A percentile compares a stretch with the other conserved stretches of the same genome.
These are phyloP conservation scores for Colletotrichum agaves DNA, from an alignment of 2,329 filamentous ascomycete genomes.

Conservation along the genomic window DNA sequence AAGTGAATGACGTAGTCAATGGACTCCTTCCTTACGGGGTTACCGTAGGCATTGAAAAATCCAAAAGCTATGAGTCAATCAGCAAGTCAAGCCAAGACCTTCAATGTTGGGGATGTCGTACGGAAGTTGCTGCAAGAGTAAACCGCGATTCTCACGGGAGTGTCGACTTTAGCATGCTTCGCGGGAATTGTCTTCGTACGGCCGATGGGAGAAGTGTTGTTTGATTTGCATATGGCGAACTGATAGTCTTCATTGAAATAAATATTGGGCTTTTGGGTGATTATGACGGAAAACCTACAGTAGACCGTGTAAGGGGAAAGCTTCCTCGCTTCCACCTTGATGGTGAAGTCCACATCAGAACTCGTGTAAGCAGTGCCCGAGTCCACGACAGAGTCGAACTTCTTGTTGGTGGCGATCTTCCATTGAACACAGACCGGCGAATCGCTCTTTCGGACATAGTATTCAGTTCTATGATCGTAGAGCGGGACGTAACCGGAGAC, in stretches of 20 bases:
- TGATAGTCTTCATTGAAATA: slow-evolving; percentile 59
- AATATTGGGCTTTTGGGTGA: not conserved
- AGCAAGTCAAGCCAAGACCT: not conserved
- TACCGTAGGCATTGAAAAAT: slow-evolving; percentile 71
- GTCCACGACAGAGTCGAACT: slow-evolving; percentile 56
- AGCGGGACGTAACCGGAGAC: slow-evolving; percentile 55
- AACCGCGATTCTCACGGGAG: slow-evolving; percentile 69
- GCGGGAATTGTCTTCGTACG: slow-evolving; percentile 76
- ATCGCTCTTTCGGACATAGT: slow-evolving; percentile 54
- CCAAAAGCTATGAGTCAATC: slow-evolving; percentile 45
- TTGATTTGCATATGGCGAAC: slow-evolving; percentile 74
- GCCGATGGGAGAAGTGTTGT: slow-evolving; percentile 70
- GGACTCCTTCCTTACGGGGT: slow-evolving; percentile 67
- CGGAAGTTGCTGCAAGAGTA: slow-evolving; percentile 78
- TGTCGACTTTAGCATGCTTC: slow-evolving; percentile 63
- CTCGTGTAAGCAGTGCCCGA: slow-evolving; percentile 74
- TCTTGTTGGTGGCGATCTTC: slow-evolving; percentile 63
- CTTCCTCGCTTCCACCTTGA: slow-evolving; percentile 76
- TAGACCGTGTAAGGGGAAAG: slow-evolving; percentile 73
- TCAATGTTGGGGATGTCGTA: slow-evolving; percentile 45
- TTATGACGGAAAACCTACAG: slow-evolving; percentile 49
- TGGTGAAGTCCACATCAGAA: slow-evolving; percentile 79
- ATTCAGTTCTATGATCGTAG: slow-evolving; percentile 60
- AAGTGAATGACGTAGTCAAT: slow-evolving; percentile 70
- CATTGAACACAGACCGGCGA: slow-evolving; percentile 75